These are phyloP conservation scores for Leccinum aurantiacum DNA, from an alignment of 768 basidiomycete genomes.

Conservation along the genomic window DNA sequence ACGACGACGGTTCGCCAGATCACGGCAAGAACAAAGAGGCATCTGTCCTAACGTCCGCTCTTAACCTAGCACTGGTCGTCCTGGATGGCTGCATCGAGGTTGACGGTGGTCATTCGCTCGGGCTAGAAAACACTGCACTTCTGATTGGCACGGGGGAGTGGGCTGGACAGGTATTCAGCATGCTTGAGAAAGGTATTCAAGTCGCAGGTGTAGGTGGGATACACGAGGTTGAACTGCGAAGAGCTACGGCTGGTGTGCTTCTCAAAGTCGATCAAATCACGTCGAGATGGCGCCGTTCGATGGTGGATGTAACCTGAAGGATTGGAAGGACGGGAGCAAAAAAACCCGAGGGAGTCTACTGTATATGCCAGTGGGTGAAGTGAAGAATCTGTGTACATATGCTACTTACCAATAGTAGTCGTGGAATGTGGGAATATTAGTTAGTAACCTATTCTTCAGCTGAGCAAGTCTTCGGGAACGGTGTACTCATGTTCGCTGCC, in stretches of 20 bases:
- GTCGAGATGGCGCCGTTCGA: constrained; percentile 64
- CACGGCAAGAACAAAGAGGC: constrained; percentile 54
- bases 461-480: background rate
- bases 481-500: constrained; percentile 24
- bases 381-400: too few relatives aligned
- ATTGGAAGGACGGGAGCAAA: background rate
- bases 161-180: constrained; percentile 66
- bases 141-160: constrained; percentile 77
- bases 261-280: constrained; percentile 75
- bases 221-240: constrained; percentile 59
- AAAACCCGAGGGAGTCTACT: too few relatives aligned
- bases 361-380: too few relatives aligned
- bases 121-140: constrained; percentile 72
- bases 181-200: constrained; percentile 62
- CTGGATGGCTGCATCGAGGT: constrained; percentile 73
- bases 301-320: constrained; percentile 43
- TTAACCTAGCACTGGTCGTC: constrained; percentile 77
- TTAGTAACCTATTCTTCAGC: background rate
- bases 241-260: constrained; percentile 77
- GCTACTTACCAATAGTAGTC: background rate
- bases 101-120: constrained; percentile 73
- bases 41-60: constrained; percentile 66
- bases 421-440: background rate
- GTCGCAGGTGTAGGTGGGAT: constrained; percentile 65
- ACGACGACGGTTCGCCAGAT: constrained; percentile 17